Conservation (phyloP, 345 rosid species). For the Melaleuca alternifolia region DNA sequence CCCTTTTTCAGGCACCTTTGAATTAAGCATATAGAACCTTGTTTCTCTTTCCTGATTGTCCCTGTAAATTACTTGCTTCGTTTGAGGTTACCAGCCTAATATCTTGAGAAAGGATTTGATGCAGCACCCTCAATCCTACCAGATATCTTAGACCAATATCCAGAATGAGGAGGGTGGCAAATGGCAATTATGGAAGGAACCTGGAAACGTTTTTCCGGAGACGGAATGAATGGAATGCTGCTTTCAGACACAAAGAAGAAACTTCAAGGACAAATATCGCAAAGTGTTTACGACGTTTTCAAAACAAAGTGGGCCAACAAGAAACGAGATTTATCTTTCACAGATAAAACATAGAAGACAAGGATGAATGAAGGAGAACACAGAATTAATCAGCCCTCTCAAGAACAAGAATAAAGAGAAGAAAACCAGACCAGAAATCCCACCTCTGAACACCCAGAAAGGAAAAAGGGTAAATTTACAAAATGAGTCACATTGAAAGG, state of each 20-base stretch:
- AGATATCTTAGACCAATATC: background rate
- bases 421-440: constrained; percentile 13
- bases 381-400: background rate
- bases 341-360: background rate
- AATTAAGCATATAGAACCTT: background rate
- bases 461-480: background rate
- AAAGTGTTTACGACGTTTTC: background rate
- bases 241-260: background rate
- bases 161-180: background rate
- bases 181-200: background rate
- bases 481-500: background rate
- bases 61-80: background rate
- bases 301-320: background rate
- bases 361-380: background rate
- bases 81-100: background rate
- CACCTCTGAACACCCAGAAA: background rate
- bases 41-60: background rate
- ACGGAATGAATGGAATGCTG: background rate
- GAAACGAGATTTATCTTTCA: background rate
- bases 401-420: background rate
- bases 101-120: background rate
- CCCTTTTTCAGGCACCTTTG: background rate
- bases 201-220: background rate
- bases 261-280: background rate
- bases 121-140: background rate